Conservation (phyloP, 495 filamentous ascomycete species). For the Daldinia decipiens region DNA sequence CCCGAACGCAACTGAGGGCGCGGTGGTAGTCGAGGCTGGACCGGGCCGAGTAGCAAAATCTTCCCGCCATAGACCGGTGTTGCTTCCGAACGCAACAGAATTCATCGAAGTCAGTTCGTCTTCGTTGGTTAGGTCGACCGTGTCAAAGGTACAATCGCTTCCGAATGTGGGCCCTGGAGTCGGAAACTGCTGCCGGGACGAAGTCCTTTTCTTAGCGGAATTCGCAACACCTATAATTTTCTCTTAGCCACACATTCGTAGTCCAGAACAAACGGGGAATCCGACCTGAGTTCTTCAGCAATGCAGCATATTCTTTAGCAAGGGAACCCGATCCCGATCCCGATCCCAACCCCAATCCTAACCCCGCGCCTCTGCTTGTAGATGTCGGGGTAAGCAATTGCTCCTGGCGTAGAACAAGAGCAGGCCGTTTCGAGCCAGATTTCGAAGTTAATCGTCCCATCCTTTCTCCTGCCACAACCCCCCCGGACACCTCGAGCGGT, state of each 20-base stretch:
- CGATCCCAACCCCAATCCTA: background rate
- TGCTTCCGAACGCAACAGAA: conserved; percentile 62
- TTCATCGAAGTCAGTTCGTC: conserved; percentile 52
- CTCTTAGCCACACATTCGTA: conserved; percentile 5
- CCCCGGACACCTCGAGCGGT: conserved; percentile 28
- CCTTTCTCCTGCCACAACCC: conserved; percentile 37
- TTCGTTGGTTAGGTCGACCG: conserved; percentile 78
- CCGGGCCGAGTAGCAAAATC: conserved; percentile 56
- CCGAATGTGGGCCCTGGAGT: conserved; percentile 44
- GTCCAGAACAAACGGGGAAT: background rate
- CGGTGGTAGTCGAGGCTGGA: conserved; percentile 58
- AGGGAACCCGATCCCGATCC: conserved; percentile 41
- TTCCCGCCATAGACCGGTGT: conserved; percentile 68
- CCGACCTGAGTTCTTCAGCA: conserved; percentile 40
- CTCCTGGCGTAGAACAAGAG: conserved; percentile 48
- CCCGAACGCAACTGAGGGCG: conserved; percentile 53
- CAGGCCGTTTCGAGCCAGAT: conserved; percentile 40
- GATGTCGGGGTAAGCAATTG: conserved; percentile 51
- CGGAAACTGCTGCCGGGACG: conserved; percentile 29
- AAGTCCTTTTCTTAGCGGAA: conserved; percentile 42
- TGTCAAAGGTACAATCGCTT: conserved; percentile 56
- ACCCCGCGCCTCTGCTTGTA: conserved; percentile 40
- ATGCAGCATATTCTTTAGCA: conserved; percentile 49
- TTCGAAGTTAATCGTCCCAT: conserved; percentile 48
- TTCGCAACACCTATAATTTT: conserved; percentile 28